Base-by-base conservation (phyloP, 192 early-diverging fungal genomes). In the Rhizophlyctis rosea region DNA sequence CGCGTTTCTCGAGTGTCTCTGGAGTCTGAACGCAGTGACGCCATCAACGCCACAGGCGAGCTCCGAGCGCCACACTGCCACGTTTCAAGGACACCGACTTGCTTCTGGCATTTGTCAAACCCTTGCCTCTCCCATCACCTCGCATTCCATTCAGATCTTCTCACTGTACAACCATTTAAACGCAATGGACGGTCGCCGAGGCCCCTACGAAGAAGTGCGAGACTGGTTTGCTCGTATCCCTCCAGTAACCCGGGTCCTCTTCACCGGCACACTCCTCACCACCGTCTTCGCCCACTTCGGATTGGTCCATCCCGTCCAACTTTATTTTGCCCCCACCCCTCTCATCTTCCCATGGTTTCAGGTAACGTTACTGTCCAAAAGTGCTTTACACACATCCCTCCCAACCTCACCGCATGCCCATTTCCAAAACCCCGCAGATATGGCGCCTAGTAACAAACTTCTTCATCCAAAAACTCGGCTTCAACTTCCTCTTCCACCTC, bases 401-500 rank as follows among this genome's bases (percentile, higher is more conserved):
- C 5, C 16, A 32, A 36, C 31, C 34, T 57, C 34, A 48, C 23
- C 9, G 50, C 49, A 18, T 54, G 9, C 29, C 13, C 5, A 13
- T 51, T 47, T n/a, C n/a, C n/a, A n/a, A n/a, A n/a, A n/a, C n/a
- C n/a, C n/a, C n/a, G n/a, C 73, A 90, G 85, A 39, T 89, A 27
- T 93, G 91, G 87, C 82, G 93, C 23, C 65, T 92, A 16, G 69
- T 88, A 2, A 90, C 93, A 3, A 59, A 76, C 21, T 90, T 89
- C 57, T 72, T 95, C 54, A 53, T 72, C 18, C 67, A 79, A 2
- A 62, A 57, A 5, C 54, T 92, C 16, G 62, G 69, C 31, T 72
- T 92, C 59, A 64, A 72, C 31, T 81, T 82, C 59, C 56, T 86
- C 21, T 82, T 93, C 58, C 76, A 82, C 56, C 66, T 92, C 32